These are phyloP conservation scores for Ceratocystiopsis sp. DNA, from an alignment of 2,329 filamentous ascomycete species.

Conservation along the genomic window DNA sequence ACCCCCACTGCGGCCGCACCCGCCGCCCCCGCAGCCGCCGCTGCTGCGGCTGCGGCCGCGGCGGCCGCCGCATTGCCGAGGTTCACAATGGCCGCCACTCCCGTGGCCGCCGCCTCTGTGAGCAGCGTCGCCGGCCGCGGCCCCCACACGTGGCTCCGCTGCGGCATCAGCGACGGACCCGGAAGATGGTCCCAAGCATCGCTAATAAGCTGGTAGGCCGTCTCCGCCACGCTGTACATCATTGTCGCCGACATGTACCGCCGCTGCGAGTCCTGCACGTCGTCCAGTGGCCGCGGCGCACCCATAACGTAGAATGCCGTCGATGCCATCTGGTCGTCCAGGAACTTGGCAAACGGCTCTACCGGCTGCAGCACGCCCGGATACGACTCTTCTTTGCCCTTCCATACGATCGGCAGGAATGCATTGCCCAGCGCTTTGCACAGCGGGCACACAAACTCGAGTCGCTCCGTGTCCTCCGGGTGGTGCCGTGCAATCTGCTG, in stretches of 20 bases:
- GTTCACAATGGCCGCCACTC: too few species aligned
- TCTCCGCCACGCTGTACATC: conserved; percentile 23
- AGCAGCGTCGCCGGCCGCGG: too few species aligned
- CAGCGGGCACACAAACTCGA: conserved; percentile 90
- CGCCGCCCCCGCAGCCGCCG: background rate
- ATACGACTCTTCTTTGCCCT: conserved; percentile 71
- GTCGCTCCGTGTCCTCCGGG: conserved; percentile 59
- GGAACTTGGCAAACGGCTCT: conserved; percentile 47
- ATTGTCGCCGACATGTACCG: conserved; percentile 22
- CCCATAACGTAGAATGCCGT: conserved; percentile 24
- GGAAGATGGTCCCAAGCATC: conserved; percentile 24
- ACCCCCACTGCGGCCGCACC: conserved; percentile 2
- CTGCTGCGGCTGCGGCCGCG: too few species aligned
- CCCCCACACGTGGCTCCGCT: too few species aligned
- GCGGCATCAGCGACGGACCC: conserved; percentile 12
- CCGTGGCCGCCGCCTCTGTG: too few species aligned
- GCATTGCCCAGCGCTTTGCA: conserved; percentile 94
- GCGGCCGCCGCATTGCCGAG: too few species aligned
- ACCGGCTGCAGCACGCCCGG: conserved; percentile 50
- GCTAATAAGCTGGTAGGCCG: conserved; percentile 18
- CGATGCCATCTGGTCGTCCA: conserved; percentile 37
- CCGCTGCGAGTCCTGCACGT: conserved; percentile 19
- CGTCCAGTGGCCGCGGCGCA: conserved; percentile 16
- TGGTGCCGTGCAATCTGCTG: conserved; percentile 92
- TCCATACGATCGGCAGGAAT: conserved; percentile 92